A percentile compares a stretch with the other conserved stretches of the same genome.
phyloP scores from a whole-genome alignment of 257 asterid species.

The Anisodus acutangulus region DNA sequence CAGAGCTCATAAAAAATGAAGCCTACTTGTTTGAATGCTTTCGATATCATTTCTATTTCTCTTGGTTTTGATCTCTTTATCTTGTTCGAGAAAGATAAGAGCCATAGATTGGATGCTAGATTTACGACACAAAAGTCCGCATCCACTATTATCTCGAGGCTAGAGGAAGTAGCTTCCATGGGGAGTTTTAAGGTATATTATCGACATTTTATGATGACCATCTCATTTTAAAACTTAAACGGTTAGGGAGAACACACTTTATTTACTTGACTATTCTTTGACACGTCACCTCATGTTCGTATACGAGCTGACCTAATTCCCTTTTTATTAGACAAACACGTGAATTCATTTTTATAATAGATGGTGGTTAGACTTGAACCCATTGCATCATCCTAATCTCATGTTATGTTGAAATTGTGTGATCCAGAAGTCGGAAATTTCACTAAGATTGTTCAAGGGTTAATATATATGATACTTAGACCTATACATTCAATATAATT shows the following conservation, averaged over 20 bases:
- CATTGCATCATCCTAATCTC: background rate
- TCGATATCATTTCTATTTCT: conserved; percentile 28
- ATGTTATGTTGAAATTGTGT: background rate
- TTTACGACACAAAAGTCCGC: background rate
- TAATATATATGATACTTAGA: background rate
- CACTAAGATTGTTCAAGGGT: background rate
- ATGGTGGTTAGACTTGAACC: background rate
- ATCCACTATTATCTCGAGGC: conserved; percentile 18
- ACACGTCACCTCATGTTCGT: background rate
- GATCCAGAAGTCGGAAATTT: background rate
- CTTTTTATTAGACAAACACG: background rate
- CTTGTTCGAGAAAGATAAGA: conserved; percentile 23
- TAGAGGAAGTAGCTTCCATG: conserved; percentile 23
- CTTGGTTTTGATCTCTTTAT: conserved; percentile 30
- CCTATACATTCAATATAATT: background rate
- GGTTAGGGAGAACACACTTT: background rate
- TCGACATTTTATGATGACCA: background rate
- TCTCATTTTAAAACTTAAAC: background rate
- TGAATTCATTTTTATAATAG: background rate
- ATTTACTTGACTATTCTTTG: background rate
- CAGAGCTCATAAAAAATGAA: background rate
- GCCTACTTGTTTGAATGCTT: conserved; percentile 33
- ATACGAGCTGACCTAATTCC: background rate
- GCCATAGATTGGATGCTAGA: background rate
- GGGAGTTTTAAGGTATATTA: background rate